A percentile compares a stretch with the other conserved stretches of the same genome.
phyloP scores from a whole-genome alignment of 2,329 filamentous ascomycete genomes.

The Neofusicoccum umdonicola region DNA sequence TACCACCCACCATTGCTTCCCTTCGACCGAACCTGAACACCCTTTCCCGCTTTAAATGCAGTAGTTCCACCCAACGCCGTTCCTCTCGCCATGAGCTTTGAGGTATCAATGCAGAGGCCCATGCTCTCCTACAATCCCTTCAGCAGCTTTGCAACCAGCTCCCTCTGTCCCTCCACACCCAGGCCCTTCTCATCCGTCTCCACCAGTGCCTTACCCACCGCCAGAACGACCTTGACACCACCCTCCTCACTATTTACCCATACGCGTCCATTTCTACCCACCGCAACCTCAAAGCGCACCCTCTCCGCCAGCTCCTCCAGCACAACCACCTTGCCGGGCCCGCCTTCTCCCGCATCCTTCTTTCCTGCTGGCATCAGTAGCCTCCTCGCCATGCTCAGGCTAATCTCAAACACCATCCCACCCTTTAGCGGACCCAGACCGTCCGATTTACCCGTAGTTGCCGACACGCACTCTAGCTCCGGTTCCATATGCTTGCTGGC shows the following conservation, averaged over 20 bases:
- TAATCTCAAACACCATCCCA: slow-evolving; percentile 83
- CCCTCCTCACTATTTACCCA: slow-evolving; percentile 78
- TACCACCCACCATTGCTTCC: not conserved
- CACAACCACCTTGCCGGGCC: slow-evolving; percentile 54
- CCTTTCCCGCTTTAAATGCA: not conserved
- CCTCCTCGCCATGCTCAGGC: slow-evolving; percentile 75
- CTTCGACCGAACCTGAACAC: not conserved
- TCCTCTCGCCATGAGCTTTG: not conserved
- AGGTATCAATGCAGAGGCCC: not conserved
- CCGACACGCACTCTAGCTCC: slow-evolving; percentile 86
- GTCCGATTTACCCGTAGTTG: slow-evolving; percentile 82
- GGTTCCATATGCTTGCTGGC: slow-evolving; percentile 53
- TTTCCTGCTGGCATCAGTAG: slow-evolving; percentile 60
- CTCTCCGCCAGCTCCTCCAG: slow-evolving; percentile 80
- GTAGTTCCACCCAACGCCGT: not conserved
- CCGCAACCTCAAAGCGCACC: slow-evolving; percentile 86
- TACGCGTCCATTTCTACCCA: slow-evolving; percentile 86
- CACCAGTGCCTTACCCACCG: slow-evolving; percentile 74
- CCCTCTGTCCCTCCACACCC: slow-evolving; percentile 65
- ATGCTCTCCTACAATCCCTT: slow-evolving; percentile 47
- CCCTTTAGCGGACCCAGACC: slow-evolving; percentile 79
- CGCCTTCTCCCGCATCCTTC: slow-evolving; percentile 45
- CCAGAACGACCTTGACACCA: slow-evolving; percentile 66
- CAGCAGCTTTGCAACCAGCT: slow-evolving; percentile 64
- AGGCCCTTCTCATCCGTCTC: slow-evolving; percentile 71